phyloP scores from a whole-genome alignment of 1,284 basidiomycete genomes.

The Ganoderma lingzhi region DNA sequence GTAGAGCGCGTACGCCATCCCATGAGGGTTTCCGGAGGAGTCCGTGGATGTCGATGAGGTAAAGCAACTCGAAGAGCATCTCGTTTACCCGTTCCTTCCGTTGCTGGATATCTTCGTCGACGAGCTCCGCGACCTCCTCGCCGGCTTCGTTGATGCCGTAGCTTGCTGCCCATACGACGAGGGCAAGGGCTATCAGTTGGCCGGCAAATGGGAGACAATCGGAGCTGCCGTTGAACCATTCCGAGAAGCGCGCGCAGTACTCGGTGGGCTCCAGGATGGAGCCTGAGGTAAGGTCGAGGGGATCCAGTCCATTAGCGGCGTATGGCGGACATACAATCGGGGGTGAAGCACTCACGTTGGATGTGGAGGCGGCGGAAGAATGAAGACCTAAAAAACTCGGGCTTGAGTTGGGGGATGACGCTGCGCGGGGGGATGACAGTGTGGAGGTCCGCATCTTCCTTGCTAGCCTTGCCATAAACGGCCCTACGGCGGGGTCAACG shows the following conservation, averaged over 20 bases:
- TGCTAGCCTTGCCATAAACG: slow-evolving; percentile 49
- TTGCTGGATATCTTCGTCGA: slow-evolving; percentile 45
- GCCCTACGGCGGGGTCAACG: slow-evolving; percentile 40
- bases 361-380: slow-evolving; percentile 86
- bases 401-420: slow-evolving; percentile 74
- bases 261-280: slow-evolving; percentile 79
- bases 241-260: slow-evolving; percentile 73
- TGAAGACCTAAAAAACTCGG: slow-evolving; percentile 81
- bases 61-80: slow-evolving; percentile 79
- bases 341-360: slow-evolving; percentile 65
- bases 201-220: slow-evolving; percentile 66
- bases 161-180: slow-evolving; percentile 87
- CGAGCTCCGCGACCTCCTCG: slow-evolving; percentile 48
- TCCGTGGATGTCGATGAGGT: slow-evolving; percentile 80
- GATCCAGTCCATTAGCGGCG: slow-evolving; percentile 44
- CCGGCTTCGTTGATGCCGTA: slow-evolving; percentile 87
- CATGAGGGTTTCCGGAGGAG: slow-evolving; percentile 84
- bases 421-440: slow-evolving; percentile 44
- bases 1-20: slow-evolving; percentile 83
- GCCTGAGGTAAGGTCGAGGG: slow-evolving; percentile 52
- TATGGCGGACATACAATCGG: slow-evolving; percentile 18
- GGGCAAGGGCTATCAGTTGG: slow-evolving; percentile 69
- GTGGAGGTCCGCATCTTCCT: slow-evolving; percentile 55
- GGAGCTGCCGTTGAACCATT: slow-evolving; percentile 64
- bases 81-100: slow-evolving; percentile 52